A percentile compares a stretch with the other conserved stretches of the same genome.
Evolutionary conservation across 2,329 filamentous ascomycete species (phyloP).

Genomic region (Xylariales sp.): DNA sequence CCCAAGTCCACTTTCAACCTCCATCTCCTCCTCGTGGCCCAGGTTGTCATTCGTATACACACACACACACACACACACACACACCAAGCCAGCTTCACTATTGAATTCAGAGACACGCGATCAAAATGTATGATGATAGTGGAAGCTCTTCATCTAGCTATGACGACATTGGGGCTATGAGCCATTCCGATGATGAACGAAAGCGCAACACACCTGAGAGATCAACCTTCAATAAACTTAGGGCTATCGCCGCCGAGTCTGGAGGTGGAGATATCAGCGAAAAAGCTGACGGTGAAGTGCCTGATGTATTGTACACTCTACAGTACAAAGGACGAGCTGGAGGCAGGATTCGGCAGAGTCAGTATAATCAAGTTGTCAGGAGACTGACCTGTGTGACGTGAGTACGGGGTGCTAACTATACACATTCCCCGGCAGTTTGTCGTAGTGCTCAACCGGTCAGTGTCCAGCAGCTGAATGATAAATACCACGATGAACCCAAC

Average conservation of each 20-base stretch:
- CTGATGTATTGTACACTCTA: conserved; percentile 37
- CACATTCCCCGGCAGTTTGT: too few relatives aligned
- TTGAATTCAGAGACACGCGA: too few relatives aligned
- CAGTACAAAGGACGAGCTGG: conserved; percentile 29
- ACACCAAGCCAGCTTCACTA: too few relatives aligned
- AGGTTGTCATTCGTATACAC: too few relatives aligned
- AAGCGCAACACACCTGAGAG: too few relatives aligned
- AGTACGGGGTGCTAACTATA: too few relatives aligned
- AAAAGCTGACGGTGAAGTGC: conserved; percentile 23
- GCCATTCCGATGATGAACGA: too few relatives aligned
- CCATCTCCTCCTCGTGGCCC: too few relatives aligned
- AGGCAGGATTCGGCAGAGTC: conserved; percentile 31
- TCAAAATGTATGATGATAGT: too few relatives aligned
- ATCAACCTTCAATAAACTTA: conserved; percentile 12
- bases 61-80: too few relatives aligned
- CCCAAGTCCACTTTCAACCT: too few relatives aligned
- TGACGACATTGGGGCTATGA: too few relatives aligned
- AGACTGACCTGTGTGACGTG: neutral
- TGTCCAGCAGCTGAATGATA: conserved; percentile 24
- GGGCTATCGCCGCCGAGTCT: conserved; percentile 11
- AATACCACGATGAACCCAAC: conserved; percentile 14
- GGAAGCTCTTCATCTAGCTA: conserved; percentile 2
- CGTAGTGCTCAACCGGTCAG: conserved; percentile 34
- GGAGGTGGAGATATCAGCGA: conserved; percentile 10
- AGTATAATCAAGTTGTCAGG: conserved; percentile 10